Evolutionary conservation across 2,329 filamentous ascomycete species (phyloP).

Genomic region (Emydomyces testavorans): DNA sequence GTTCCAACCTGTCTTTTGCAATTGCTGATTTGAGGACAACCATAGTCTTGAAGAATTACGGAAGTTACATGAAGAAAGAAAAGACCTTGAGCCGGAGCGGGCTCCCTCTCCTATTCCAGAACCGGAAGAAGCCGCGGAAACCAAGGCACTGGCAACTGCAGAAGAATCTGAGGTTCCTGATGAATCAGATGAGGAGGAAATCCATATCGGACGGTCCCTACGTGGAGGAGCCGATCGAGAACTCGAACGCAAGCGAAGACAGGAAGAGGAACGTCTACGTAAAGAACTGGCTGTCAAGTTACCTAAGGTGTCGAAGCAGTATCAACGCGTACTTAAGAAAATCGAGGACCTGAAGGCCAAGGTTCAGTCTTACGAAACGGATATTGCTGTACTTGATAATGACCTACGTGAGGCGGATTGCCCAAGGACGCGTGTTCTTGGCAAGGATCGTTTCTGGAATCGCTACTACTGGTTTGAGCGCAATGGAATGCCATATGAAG

Average conservation of each 20-base stretch:
- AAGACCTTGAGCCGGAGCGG: conserved; percentile 38
- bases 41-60: conserved; percentile 36
- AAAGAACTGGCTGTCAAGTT: conserved; percentile 54
- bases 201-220: conserved; percentile 44
- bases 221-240: conserved; percentile 57
- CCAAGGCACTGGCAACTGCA: conserved; percentile 39
- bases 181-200: conserved; percentile 37
- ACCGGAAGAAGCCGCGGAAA: conserved; percentile 30
- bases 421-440: conserved; percentile 75
- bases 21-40: conserved; percentile 1
- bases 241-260: conserved; percentile 65
- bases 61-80: conserved; percentile 37
- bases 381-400: conserved; percentile 76
- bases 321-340: conserved; percentile 73
- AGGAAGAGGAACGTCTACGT: conserved; percentile 58
- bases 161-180: conserved; percentile 49
- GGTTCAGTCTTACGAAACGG: conserved; percentile 70
- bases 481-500: conserved; percentile 92
- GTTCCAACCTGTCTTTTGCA: not conserved
- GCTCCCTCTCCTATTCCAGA: conserved; percentile 36
- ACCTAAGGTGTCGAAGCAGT: conserved; percentile 75
- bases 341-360: conserved; percentile 76
- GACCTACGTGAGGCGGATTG: conserved; percentile 91
- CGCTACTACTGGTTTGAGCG: conserved; percentile 99
- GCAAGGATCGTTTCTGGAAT: conserved; percentile 95